phyloP scores from a whole-genome alignment of 345 rosid genomes.

The Mallotus nudiflorus region DNA sequence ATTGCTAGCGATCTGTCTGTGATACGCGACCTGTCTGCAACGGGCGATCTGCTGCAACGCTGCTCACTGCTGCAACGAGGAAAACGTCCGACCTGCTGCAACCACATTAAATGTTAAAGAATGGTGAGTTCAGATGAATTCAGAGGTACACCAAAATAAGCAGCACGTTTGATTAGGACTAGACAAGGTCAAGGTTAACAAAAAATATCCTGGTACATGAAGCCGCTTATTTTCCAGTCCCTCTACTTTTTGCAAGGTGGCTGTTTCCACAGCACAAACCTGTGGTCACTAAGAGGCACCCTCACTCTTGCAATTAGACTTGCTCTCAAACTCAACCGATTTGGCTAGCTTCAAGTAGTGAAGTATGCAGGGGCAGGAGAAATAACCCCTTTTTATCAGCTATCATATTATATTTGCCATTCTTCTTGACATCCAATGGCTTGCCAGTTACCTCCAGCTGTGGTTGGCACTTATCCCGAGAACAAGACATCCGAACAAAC shows the following conservation, averaged over 20 bases:
- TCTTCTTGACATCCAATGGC: background rate
- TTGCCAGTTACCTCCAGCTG: background rate
- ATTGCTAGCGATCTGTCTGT: too few relatives aligned
- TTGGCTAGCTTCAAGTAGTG: background rate
- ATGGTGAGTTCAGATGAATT: background rate
- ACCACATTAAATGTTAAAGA: background rate
- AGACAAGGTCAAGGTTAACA: background rate
- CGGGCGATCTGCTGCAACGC: too few relatives aligned
- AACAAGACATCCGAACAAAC: background rate
- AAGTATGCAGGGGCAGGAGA: background rate
- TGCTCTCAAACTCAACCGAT: background rate
- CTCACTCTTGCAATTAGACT: background rate
- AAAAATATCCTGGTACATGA: background rate
- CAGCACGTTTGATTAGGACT: background rate
- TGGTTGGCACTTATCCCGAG: background rate
- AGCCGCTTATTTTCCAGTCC: background rate
- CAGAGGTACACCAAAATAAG: background rate
- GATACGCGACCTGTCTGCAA: too few relatives aligned
- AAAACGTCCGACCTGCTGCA: too few relatives aligned
- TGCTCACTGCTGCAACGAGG: too few relatives aligned
- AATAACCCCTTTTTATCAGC: background rate
- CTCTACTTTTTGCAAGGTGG: too few relatives aligned
- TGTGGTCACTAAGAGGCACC: background rate
- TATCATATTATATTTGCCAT: background rate
- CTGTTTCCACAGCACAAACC: background rate